These are phyloP conservation scores for Populus nigra DNA, from an alignment of 345 rosid species.

Conservation along the genomic window DNA sequence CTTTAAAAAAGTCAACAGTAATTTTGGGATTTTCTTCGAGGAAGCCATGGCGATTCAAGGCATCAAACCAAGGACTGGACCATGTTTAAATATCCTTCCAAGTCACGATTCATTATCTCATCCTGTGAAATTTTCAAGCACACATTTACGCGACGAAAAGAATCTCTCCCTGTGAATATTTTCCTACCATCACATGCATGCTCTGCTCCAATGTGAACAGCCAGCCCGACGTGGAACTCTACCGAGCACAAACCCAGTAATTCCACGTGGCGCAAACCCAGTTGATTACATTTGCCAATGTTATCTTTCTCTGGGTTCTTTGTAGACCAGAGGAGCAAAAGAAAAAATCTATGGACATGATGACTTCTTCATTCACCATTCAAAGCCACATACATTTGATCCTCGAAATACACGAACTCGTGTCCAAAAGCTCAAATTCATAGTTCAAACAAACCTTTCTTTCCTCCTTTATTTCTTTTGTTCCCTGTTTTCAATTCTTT, in stretches of 20 bases:
- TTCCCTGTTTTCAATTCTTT: neutral
- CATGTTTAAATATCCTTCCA: neutral
- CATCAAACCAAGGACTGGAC: neutral
- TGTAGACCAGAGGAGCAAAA: conserved; percentile 12
- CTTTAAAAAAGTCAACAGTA: too few species aligned
- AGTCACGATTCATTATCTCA: neutral
- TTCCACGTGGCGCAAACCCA: conserved; percentile 21
- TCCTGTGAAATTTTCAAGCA: neutral
- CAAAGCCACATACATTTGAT: conserved; percentile 38
- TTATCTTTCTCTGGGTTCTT: neutral
- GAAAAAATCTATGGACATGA: conserved; percentile 35
- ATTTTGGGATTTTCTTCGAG: too few species aligned
- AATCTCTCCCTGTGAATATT: neutral
- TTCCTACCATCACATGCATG: too few species aligned
- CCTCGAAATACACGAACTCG: conserved; percentile 13
- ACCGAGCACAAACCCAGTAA: conserved; percentile 15
- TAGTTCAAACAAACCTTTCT: neutral
- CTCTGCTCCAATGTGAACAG: neutral
- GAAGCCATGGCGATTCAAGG: neutral
- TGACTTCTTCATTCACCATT: conserved; percentile 19
- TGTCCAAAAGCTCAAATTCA: neutral
- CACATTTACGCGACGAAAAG: neutral
- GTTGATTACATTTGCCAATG: conserved; percentile 10
- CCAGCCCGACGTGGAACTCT: conserved; percentile 29
- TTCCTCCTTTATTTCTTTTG: neutral